Evolutionary conservation across 345 rosid genomes (phyloP).

Genomic region (Sonneratia alba): DNA sequence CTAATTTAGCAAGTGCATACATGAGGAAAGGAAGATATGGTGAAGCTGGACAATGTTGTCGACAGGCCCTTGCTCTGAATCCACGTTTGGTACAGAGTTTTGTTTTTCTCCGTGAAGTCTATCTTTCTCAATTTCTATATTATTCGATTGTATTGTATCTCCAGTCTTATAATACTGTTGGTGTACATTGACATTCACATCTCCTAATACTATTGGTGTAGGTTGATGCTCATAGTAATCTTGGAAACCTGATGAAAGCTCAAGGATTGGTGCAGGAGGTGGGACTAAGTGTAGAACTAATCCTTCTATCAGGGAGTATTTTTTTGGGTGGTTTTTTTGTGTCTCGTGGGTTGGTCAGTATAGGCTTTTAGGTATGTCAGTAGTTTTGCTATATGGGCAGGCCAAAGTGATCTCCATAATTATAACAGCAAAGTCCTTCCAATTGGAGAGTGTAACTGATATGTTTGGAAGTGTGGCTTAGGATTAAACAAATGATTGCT

Average conservation of each 20-base stretch:
- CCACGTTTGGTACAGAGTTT: conserved; percentile 61
- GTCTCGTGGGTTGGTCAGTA: background rate
- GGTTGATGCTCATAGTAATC: conserved; percentile 97
- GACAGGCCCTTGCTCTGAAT: conserved; percentile 81
- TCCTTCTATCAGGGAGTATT: background rate
- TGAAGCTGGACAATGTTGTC: conserved; percentile 93
- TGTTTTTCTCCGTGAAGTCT: background rate
- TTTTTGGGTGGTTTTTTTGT: background rate
- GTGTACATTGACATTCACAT: too few species aligned
- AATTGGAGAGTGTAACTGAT: background rate
- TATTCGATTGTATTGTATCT: background rate
- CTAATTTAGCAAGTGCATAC: conserved; percentile 93
- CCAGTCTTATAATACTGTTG: too few species aligned
- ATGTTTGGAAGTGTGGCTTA: background rate
- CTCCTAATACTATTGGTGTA: conserved; percentile 9
- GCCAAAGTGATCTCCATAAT: too few species aligned
- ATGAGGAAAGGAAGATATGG: conserved; percentile 88
- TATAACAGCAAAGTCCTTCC: background rate
- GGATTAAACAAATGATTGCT: background rate
- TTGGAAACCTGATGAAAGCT: conserved; percentile 88
- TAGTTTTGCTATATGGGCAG: background rate
- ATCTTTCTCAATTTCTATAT: background rate
- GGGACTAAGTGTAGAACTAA: conserved; percentile 17
- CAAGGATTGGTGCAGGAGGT: conserved; percentile 95
- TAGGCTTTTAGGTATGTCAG: background rate